Evolutionary conservation across 164 flowering plant species (phyloP).

Genomic region (Umbilicus rupestris): DNA sequence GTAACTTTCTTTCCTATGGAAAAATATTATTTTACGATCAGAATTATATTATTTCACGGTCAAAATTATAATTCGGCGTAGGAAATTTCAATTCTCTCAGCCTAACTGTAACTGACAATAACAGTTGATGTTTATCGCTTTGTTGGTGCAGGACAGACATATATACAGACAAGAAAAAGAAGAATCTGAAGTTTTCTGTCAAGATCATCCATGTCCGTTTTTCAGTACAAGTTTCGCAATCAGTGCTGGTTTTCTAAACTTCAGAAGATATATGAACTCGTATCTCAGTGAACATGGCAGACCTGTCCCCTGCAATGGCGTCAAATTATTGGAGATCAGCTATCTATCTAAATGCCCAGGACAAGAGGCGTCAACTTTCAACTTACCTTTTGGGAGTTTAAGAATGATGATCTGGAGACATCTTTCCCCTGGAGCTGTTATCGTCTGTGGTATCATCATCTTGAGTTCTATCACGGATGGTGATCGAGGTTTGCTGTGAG

Average conservation of each 20-base stretch:
- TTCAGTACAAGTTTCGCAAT: background rate
- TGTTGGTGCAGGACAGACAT: too few species aligned
- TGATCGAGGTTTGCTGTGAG: conserved; percentile 3
- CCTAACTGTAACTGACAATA: too few species aligned
- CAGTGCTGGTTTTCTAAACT: background rate
- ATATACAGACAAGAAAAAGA: too few species aligned
- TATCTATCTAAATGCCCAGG: too few species aligned
- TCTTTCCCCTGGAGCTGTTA: background rate
- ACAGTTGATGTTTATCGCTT: too few species aligned
- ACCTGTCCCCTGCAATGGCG: too few species aligned
- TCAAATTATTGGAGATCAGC: too few species aligned
- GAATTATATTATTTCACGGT: background rate
- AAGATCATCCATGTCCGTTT: background rate
- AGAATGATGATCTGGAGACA: background rate
- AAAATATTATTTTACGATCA: background rate
- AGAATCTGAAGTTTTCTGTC: background rate
- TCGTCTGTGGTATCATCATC: background rate
- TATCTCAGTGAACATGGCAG: too few species aligned
- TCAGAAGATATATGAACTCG: too few species aligned
- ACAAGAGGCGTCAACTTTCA: too few species aligned
- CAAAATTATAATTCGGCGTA: background rate
- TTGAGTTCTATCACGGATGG: background rate
- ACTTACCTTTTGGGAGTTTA: background rate
- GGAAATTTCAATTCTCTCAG: too few species aligned
- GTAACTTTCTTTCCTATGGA: background rate